A percentile compares a stretch with the other conserved stretches of the same genome.
Conservation (phyloP, 2,329 filamentous ascomycete genomes). For the Cladophialophora carrionii region DNA sequence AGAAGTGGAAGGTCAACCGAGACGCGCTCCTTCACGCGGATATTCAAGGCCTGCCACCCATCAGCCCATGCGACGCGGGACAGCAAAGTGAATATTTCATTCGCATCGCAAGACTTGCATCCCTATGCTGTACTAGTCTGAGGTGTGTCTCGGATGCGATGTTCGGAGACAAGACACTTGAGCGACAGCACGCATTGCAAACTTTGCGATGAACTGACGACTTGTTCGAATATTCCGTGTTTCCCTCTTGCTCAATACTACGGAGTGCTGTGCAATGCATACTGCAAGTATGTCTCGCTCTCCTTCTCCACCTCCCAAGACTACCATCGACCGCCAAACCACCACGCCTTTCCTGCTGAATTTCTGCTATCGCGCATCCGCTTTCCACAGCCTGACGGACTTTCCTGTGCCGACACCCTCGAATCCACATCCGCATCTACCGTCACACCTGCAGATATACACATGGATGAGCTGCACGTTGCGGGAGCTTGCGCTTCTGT, state of each 20-base stretch:
- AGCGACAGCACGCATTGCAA: not conserved
- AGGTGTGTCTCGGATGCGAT: not conserved
- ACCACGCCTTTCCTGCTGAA: constrained; percentile 82
- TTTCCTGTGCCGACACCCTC: constrained; percentile 55
- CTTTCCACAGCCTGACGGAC: constrained; percentile 64
- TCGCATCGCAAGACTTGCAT: not conserved
- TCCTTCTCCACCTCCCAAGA: constrained; percentile 32
- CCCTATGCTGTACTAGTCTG: not conserved
- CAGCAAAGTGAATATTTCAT: not conserved
- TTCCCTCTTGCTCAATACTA: not conserved
- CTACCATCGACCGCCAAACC: constrained; percentile 64
- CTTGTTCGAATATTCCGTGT: not conserved
- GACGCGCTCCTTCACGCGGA: not conserved
- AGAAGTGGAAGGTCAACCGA: constrained; percentile 11
- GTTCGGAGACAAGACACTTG: not conserved
- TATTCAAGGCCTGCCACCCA: not conserved
- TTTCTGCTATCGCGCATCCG: constrained; percentile 76
- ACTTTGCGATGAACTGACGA: not conserved
- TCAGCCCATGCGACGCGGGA: not conserved
- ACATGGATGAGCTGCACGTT: constrained; percentile 83
- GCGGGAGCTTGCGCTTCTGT: constrained; percentile 75
- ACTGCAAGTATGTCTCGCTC: constrained; percentile 34
- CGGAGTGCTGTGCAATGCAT: not conserved
- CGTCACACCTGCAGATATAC: constrained; percentile 76
- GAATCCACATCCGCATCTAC: constrained; percentile 59